Percentiles rank a stretch among this genome's conserved stretches.
Evolutionary conservation across 2,329 filamentous ascomycete genomes (phyloP).

Genomic region (Alternaria arborescens): DNA sequence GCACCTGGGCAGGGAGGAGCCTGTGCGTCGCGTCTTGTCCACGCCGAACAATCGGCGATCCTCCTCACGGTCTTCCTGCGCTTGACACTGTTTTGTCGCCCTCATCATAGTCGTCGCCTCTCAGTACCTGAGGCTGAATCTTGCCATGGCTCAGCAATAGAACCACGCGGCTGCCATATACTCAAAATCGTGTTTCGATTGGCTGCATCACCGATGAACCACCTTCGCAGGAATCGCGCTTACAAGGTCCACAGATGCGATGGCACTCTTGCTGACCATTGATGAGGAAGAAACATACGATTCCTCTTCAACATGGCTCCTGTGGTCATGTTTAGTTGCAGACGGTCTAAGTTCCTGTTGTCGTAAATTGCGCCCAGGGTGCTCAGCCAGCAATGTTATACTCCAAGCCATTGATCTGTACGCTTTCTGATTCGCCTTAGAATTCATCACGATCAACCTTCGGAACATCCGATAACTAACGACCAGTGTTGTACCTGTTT

Average conservation of each 20-base stretch:
- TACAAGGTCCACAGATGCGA: neutral
- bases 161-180: neutral
- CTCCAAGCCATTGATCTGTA: neutral
- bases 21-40: constrained; percentile 1
- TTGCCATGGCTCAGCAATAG: neutral
- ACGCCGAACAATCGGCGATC: constrained; percentile 3
- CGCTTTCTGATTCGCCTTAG: neutral
- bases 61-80: neutral
- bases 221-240: neutral
- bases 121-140: neutral
- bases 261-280: neutral
- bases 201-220: neutral
- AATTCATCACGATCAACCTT: neutral
- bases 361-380: neutral
- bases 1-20: neutral
- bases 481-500: neutral
- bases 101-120: neutral
- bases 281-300: neutral
- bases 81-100: neutral
- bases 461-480: neutral
- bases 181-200: neutral
- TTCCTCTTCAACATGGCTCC: neutral
- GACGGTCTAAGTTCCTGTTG: neutral
- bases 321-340: neutral
- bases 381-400: neutral